phyloP scores from a whole-genome alignment of 345 rosid genomes.

The Populus davidiana region DNA sequence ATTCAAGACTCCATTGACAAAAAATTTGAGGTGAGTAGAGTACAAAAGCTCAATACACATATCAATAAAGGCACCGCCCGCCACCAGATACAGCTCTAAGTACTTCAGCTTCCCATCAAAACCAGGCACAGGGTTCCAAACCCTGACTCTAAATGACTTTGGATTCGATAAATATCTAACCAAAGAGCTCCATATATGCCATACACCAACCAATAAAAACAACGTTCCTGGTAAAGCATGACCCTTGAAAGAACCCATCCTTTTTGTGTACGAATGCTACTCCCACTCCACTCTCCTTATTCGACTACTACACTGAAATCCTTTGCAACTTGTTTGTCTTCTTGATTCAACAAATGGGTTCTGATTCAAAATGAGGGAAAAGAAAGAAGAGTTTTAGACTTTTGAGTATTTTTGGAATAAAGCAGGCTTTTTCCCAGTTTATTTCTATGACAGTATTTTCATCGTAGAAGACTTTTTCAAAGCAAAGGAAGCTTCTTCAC shows the following conservation, averaged over 20 bases:
- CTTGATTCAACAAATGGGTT: conserved; percentile 6
- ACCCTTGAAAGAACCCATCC: conserved; percentile 94
- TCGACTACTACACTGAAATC: neutral
- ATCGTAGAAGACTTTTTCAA: neutral
- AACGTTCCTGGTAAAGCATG: conserved; percentile 86
- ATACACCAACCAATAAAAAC: conserved; percentile 69
- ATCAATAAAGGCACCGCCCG: conserved; percentile 70
- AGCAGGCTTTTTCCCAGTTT: neutral
- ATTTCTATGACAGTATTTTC: neutral
- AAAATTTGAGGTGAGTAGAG: conserved; percentile 85
- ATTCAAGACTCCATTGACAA: conserved; percentile 72
- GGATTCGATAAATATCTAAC: conserved; percentile 60
- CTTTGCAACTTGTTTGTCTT: neutral
- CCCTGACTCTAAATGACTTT: conserved; percentile 62
- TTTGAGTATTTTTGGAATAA: neutral
- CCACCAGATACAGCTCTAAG: conserved; percentile 80
- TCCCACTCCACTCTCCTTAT: neutral
- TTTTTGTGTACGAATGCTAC: neutral
- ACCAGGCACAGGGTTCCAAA: conserved; percentile 85
- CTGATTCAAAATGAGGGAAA: neutral
- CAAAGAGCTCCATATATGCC: conserved; percentile 84
- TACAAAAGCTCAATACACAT: conserved; percentile 84
- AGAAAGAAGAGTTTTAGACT: neutral
- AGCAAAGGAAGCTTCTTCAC: neutral
- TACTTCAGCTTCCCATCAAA: conserved; percentile 69